Evolutionary conservation across 2,329 filamentous ascomycete genomes (phyloP), one percentile per base, ranked within the genome.

Genomic region (Penicillium sp.): DNA sequence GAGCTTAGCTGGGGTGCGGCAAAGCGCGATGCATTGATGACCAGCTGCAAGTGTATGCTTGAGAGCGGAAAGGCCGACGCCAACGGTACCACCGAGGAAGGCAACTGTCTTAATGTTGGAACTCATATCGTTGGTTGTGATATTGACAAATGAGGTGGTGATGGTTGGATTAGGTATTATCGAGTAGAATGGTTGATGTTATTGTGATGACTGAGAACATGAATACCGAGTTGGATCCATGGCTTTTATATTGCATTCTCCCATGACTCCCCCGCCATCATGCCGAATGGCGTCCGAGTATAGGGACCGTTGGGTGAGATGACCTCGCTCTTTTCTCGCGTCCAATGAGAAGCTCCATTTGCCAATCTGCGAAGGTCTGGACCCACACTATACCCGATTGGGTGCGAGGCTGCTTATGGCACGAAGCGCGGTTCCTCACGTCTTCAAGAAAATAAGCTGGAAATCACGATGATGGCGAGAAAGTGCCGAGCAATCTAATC

Each of bases 1-100:
- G 47, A 85, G 78, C 64, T 84, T 85, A 4, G 73, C 63, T 1
- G 82, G 81, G 1, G 73, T 80, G 19, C 83, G 80, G 25, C 74
- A 81, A 9, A 85, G 60, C 2, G 81, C 81, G 46, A 73, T 74
- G 60, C 76, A 79, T 55, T 71, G 69, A 66, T 80, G 74, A 46
- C 78, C 78, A 3, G 76, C 76, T 27, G 74, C 69, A 43, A 84
- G 73, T 5, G 80, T 70, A 21, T 69, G 67, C 23, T 75, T 74
- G 19, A 84, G 77, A 45, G 76, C 75, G 27, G 75, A 65, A 46
- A 77, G 72, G 35, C 76, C 74, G 59, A 77, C 78, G 49, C 80
- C 82, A 54, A 80, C 80, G 23, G 81, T 83, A 25, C 81, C 80
- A 47, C 82, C 82, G 60, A 84, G 77, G 71, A 84, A 83, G 42